A percentile compares a stretch with the other conserved stretches of the same genome.
phyloP scores from a whole-genome alignment of 768 basidiomycete species.

The Collybiopsis luxurians region DNA sequence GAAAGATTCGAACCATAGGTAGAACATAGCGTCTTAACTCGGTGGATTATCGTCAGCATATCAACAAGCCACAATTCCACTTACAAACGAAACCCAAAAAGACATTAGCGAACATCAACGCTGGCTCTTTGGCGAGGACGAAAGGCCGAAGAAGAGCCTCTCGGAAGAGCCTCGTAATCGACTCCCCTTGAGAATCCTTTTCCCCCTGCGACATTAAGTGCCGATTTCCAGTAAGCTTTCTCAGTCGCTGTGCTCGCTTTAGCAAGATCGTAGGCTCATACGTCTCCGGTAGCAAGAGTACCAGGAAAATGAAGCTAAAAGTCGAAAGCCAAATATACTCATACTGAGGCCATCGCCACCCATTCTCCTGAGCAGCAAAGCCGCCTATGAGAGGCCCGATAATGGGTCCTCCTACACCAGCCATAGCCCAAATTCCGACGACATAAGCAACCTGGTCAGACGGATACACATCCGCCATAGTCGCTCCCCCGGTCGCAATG shows the following conservation, averaged over 20 bases:
- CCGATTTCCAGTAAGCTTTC: conserved; percentile 26
- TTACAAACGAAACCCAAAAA: conserved; percentile 28
- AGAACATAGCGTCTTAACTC: conserved; percentile 21
- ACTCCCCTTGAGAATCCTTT: background rate
- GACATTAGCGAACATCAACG: conserved; percentile 24
- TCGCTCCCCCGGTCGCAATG: conserved; percentile 27
- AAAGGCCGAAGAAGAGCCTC: conserved; percentile 28
- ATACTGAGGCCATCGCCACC: conserved; percentile 33
- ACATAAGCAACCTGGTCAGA: conserved; percentile 21
- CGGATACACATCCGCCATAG: conserved; percentile 20
- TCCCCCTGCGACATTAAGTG: conserved; percentile 19
- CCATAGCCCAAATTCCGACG: conserved; percentile 25
- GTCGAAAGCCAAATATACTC: conserved; percentile 30
- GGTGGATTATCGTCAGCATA: background rate
- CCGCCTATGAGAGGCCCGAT: conserved; percentile 30
- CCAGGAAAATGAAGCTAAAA: conserved; percentile 22
- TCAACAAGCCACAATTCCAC: background rate
- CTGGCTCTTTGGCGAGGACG: conserved; percentile 26
- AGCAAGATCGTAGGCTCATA: conserved; percentile 23
- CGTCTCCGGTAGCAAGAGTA: conserved; percentile 30
- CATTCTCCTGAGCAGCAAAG: conserved; percentile 26
- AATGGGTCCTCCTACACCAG: conserved; percentile 20
- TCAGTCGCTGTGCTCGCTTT: conserved; percentile 26
- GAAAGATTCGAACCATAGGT: conserved; percentile 33
- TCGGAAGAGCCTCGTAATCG: conserved; percentile 7